A percentile compares a stretch with the other conserved stretches of the same genome.
phyloP scores from a whole-genome alignment of 257 asterid genomes.

The Solanum gandarillasii region DNA sequence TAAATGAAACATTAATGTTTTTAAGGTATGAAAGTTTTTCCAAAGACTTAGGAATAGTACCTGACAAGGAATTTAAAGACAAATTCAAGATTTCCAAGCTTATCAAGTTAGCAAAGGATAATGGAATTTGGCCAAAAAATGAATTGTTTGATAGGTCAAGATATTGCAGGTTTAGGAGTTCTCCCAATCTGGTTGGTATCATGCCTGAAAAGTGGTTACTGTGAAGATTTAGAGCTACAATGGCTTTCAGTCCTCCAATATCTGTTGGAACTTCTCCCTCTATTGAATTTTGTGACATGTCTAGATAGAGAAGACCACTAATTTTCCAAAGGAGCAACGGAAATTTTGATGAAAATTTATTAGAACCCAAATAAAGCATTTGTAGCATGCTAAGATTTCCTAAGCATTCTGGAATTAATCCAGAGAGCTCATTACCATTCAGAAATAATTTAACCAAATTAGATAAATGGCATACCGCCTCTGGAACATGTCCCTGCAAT shows the following conservation, averaged over 20 bases:
- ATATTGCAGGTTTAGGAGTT: not conserved
- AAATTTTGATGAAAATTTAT: not conserved
- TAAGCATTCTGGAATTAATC: not conserved
- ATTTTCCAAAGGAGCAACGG: not conserved
- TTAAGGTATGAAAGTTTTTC: not conserved
- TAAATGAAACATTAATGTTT: not conserved
- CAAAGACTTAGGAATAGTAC: not conserved
- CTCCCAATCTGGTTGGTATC: not conserved
- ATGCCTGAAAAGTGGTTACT: not conserved
- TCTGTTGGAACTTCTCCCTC: not conserved
- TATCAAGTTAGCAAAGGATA: not conserved
- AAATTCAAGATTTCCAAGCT: not conserved
- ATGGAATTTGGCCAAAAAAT: not conserved
- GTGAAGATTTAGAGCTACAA: not conserved
- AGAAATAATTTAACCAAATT: not conserved
- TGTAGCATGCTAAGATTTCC: not conserved
- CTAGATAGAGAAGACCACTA: not conserved
- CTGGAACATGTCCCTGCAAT: not conserved
- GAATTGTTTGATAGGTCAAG: not conserved
- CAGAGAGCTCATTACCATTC: not conserved
- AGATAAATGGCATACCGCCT: not conserved
- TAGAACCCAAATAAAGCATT: not conserved
- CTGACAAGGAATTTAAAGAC: not conserved
- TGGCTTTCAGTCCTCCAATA: not conserved
- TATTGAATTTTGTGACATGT: not conserved